phyloP scores from a whole-genome alignment of 2,329 filamentous ascomycete genomes.

The Thermothelomyces thermophilus region DNA sequence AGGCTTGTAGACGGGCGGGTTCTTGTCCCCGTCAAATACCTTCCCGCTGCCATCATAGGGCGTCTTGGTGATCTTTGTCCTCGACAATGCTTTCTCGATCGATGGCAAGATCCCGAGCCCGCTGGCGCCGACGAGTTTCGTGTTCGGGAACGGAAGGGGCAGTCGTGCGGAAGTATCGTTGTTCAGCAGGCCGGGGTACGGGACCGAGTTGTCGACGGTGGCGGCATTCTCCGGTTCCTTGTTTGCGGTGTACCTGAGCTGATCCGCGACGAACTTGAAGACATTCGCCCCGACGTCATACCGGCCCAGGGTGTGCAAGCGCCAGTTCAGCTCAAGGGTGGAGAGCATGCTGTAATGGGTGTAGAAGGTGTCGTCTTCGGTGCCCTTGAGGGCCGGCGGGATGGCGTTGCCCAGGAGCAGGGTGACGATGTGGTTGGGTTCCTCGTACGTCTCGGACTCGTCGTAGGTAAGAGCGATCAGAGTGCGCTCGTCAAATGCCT shows the following conservation, averaged over 20 bases:
- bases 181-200: conserved; percentile 38
- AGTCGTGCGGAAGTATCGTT: conserved; percentile 28
- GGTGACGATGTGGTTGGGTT: conserved; percentile 47
- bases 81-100: conserved; percentile 31
- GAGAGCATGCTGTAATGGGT: conserved; percentile 39
- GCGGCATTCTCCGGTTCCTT: conserved; percentile 32
- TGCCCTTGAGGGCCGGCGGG: conserved; percentile 40
- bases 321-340: conserved; percentile 38
- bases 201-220: conserved; percentile 35
- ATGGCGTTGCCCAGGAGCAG: conserved; percentile 51
- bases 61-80: conserved; percentile 27
- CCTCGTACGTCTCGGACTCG: conserved; percentile 46
- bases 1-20: conserved; percentile 34
- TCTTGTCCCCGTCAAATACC: conserved; percentile 36
- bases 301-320: conserved; percentile 36
- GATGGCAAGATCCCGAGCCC: conserved; percentile 33
- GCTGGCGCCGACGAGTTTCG: conserved; percentile 38
- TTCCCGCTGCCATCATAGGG: conserved; percentile 42
- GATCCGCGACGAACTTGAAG: conserved; percentile 25
- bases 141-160: conserved; percentile 37
- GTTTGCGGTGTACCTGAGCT: conserved; percentile 24
- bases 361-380: conserved; percentile 44
- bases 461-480: conserved; percentile 54
- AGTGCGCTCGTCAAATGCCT: conserved; percentile 46
- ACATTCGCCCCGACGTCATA: conserved; percentile 35